These are phyloP conservation scores for Phytophthora vignae DNA, from an alignment of 352 stramenopile genomes.

Conservation along the genomic window DNA sequence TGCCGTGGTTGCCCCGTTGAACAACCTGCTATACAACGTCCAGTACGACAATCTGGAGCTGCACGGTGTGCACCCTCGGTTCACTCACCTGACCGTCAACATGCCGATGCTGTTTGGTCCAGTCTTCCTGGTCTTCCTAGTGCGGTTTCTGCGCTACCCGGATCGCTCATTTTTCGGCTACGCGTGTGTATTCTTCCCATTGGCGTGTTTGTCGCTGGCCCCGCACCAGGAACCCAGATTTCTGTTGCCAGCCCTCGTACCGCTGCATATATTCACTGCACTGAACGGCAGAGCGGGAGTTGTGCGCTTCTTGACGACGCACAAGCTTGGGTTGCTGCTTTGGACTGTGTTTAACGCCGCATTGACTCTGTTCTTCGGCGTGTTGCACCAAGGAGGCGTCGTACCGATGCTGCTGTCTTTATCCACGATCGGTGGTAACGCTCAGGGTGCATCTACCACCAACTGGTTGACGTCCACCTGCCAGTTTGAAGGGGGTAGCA, in stretches of 20 bases:
- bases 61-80: constrained; percentile 91
- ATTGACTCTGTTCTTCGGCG: constrained; percentile 69
- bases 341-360: constrained; percentile 67
- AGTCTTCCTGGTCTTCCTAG: constrained; percentile 70
- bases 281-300: constrained; percentile 24
- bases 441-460: constrained; percentile 2
- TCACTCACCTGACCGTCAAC: constrained; percentile 91
- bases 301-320: constrained; percentile 30
- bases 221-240: constrained; percentile 96
- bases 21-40: constrained; percentile 95
- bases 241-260: constrained; percentile 86
- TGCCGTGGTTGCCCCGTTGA: constrained; percentile 72
- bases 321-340: constrained; percentile 25
- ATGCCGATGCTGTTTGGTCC: constrained; percentile 94
- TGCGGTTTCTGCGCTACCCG: constrained; percentile 31
- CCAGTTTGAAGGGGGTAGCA: constrained; percentile 31
- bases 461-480: constrained; percentile 39
- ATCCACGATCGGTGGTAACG: constrained; percentile 19
- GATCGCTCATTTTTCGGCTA: constrained; percentile 38
- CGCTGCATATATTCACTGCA: constrained; percentile 75
- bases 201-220: constrained; percentile 89
- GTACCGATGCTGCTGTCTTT: constrained; percentile 66
- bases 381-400: constrained; percentile 78
- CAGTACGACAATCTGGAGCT: constrained; percentile 90
- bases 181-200: constrained; percentile 66